phyloP scores from a whole-genome alignment of 2,329 filamentous ascomycete species.

The Aschersonia sp. region DNA sequence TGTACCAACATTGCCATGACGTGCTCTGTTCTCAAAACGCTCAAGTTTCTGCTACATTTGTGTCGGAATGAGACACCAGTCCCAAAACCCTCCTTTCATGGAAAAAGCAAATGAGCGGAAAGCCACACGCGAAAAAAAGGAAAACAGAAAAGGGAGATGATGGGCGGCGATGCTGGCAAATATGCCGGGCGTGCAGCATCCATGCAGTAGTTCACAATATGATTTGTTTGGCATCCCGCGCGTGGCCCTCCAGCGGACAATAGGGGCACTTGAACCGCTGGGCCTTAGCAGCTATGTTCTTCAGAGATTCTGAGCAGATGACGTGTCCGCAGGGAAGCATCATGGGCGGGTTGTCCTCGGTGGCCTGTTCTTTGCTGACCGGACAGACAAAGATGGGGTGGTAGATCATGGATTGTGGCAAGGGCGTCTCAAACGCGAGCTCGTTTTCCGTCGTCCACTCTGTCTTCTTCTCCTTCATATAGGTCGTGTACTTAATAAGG shows the following conservation, averaged over 20 bases:
- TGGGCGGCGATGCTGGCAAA: neutral
- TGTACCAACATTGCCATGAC: too few relatives aligned
- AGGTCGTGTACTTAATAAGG: conserved; percentile 73
- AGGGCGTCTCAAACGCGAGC: conserved; percentile 60
- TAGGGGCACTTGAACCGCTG: conserved; percentile 89
- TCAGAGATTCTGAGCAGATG: conserved; percentile 70
- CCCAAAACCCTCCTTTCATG: neutral
- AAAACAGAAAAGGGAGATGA: too few relatives aligned
- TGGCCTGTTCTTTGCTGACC: conserved; percentile 91
- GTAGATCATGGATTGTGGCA: conserved; percentile 53
- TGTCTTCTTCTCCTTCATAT: conserved; percentile 78
- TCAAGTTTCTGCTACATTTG: neutral
- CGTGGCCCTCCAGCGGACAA: conserved; percentile 70
- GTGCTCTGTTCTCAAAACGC: too few relatives aligned
- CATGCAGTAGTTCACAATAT: conserved; percentile 31
- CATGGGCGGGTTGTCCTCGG: conserved; percentile 86
- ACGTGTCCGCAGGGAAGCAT: conserved; percentile 95
- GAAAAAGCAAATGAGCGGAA: too few relatives aligned
- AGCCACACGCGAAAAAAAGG: too few relatives aligned
- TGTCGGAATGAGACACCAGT: neutral
- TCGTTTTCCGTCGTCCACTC: conserved; percentile 92
- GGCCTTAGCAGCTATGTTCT: conserved; percentile 64
- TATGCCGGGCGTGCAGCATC: neutral
- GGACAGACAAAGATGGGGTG: conserved; percentile 97
- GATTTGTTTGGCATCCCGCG: conserved; percentile 62